Base-by-base conservation (phyloP, 345 rosid genomes). In the Noccaea bulbosa region DNA sequence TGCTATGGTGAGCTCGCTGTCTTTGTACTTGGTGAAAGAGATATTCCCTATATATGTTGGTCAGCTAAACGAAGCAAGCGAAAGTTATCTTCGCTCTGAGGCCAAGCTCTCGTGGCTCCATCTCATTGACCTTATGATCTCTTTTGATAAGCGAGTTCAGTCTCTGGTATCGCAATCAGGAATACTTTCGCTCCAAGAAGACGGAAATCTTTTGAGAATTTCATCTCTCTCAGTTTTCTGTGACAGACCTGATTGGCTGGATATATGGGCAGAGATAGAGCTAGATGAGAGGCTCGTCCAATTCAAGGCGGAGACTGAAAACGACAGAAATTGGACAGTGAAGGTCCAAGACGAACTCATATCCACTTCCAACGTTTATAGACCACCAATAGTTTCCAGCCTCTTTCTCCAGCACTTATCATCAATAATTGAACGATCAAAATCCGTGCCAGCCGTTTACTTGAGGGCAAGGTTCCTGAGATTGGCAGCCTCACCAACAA, bases 231-330 rank as follows among this genome's bases (percentile, higher is more conserved):
- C 95, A 51, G 83, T 89, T 73, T 94, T 94, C 84, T 81, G 85
- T 84, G 98, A 89, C 82, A 82, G 86, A 62, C 86, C 96, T 45
- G 96, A 91, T 80, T 91, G 97, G 99, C 86, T 89, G 16, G 90
- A 89, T 82, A 33, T 87, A 59, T 94, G 98, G 99, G 93, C 96
- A 68, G 89, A 83, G 76, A 80, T 86, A 72, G 97, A 91, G 84
- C 84, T 88, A 12, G 80, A 65, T 67, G 96, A 91, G 66, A 77
- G 71, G 4, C 78, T 91, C 20, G 87, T 86, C 46, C 88, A 87
- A 75, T 58, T 91, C 59, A 85, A 83, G 64, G 76, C 74, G 0
- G 88, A 85, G 64, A 72, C 80, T 5, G 89, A 85, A 75, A 65
- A 84, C 20, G 90, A 86, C 57, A 83, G 85, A 78, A 85, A 82